phyloP scores from a whole-genome alignment of 768 basidiomycete species.

The Tulasnella sp. region DNA sequence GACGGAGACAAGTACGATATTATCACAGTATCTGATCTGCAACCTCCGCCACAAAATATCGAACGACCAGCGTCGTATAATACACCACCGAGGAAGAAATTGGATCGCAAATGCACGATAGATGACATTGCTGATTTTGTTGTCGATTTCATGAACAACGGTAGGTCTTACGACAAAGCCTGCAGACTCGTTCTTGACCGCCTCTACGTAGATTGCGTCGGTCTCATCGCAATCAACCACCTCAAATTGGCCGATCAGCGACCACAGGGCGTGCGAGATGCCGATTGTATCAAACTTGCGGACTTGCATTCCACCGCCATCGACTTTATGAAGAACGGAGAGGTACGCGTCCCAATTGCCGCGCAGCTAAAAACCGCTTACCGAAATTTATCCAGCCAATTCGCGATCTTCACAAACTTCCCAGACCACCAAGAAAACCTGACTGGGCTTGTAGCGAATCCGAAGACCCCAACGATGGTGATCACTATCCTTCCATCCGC shows the following conservation, averaged over 20 bases:
- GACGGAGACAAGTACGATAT: constrained; percentile 15
- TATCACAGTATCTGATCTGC: neutral
- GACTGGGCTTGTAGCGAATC: constrained; percentile 3
- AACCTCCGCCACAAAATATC: neutral
- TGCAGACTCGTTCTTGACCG: neutral
- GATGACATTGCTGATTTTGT: constrained; percentile 21
- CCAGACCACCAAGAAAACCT: constrained; percentile 6
- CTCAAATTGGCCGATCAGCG: constrained; percentile 21
- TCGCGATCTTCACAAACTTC: neutral
- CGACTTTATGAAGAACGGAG: constrained; percentile 19
- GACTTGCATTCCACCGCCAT: constrained; percentile 20
- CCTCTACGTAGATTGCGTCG: constrained; percentile 12
- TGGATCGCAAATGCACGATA: constrained; percentile 15
- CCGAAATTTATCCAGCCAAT: constrained; percentile 11
- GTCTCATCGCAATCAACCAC: constrained; percentile 19
- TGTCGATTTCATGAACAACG: constrained; percentile 20
- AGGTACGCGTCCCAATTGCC: neutral
- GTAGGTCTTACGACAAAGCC: neutral
- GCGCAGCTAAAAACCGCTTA: no score
- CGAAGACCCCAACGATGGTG: neutral
- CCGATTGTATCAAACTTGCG: constrained; percentile 19
- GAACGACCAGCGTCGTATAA: constrained; percentile 8
- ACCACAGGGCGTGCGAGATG: constrained; percentile 16
- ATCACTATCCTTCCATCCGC: neutral
- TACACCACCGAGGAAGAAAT: neutral